Conservation (phyloP, 2,329 filamentous ascomycete species). For the Fusarium protoensiforme region DNA sequence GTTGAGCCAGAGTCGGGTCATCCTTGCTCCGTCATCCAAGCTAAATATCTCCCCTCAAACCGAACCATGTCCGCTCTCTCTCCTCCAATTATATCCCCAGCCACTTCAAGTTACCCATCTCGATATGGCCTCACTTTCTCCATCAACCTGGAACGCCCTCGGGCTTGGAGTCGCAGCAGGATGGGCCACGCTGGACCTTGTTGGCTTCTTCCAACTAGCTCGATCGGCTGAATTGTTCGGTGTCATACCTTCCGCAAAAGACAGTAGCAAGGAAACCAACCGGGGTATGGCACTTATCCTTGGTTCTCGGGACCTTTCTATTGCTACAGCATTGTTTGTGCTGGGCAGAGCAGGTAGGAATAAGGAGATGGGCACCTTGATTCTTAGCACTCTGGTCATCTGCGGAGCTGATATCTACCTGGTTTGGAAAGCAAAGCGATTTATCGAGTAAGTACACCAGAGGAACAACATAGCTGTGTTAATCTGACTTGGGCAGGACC, state of each 20-base stretch:
- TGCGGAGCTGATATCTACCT: constrained; percentile 31
- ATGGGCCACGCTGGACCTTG: constrained; percentile 25
- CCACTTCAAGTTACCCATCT: fast-evolving
- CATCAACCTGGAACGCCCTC: constrained; percentile 29
- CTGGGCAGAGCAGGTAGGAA: constrained; percentile 6
- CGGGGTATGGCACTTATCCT: neutral
- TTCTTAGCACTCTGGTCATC: constrained; percentile 28
- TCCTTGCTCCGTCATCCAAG: neutral
- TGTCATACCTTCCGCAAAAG: neutral
- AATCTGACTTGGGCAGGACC: neutral
- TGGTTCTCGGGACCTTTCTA: constrained; percentile 23
- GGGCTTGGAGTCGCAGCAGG: constrained; percentile 31
- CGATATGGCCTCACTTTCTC: constrained; percentile 2
- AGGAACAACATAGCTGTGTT: neutral
- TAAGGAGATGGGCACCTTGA: constrained; percentile 29
- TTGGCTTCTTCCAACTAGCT: constrained; percentile 12
- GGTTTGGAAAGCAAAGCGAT: constrained; percentile 12
- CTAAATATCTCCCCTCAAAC: neutral
- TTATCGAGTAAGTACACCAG: constrained; percentile 10
- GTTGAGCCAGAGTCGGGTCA: neutral
- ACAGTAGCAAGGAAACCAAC: neutral
- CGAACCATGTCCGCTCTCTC: neutral
- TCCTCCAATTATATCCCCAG: neutral
- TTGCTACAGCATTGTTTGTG: constrained; percentile 17
- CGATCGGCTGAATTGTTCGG: constrained; percentile 26